Percentiles rank a stretch among this genome's conserved stretches.
These are phyloP conservation scores for Gymnopilus junonius DNA, from an alignment of 768 basidiomycete genomes.

Conservation along the genomic window DNA sequence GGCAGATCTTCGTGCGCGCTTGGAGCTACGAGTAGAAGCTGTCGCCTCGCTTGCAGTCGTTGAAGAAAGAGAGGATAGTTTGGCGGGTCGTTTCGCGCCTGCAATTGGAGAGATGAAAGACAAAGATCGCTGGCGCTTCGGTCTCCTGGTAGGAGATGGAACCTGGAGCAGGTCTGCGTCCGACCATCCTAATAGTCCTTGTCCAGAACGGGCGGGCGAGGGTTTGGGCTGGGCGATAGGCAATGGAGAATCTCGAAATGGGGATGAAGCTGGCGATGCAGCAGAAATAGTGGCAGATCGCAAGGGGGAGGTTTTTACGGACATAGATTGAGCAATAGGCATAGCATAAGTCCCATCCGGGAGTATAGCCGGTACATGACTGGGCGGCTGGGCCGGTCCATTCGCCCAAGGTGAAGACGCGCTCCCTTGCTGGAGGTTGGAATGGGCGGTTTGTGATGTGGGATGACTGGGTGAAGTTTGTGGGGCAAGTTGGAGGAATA, in stretches of 20 bases:
- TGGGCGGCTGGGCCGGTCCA: neutral
- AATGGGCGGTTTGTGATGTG: neutral
- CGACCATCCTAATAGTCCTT: slow-evolving; percentile 21
- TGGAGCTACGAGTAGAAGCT: neutral
- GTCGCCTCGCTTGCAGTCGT: slow-evolving; percentile 1
- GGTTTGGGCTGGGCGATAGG: neutral
- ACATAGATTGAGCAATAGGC: neutral
- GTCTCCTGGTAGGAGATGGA: neutral
- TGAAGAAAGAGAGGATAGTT: neutral
- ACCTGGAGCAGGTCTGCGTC: neutral
- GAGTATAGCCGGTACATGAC: neutral
- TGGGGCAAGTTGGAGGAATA: neutral
- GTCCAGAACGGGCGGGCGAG: slow-evolving; percentile 8
- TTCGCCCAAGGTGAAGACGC: neutral
- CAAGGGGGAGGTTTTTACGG: neutral
- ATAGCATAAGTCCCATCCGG: slow-evolving; percentile 8
- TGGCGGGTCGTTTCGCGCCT: slow-evolving; percentile 3
- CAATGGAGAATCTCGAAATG: neutral
- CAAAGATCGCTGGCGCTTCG: slow-evolving; percentile 8
- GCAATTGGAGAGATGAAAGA: slow-evolving; percentile 2
- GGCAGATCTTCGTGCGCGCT: neutral
- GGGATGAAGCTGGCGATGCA: neutral
- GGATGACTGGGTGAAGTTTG: neutral
- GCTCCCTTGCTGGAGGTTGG: no score
- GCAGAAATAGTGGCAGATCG: neutral